Percentiles rank a stretch among this genome's conserved stretches.
Conservation (phyloP, 805 yeast genomes). For the Deakozyma indianensis region DNA sequence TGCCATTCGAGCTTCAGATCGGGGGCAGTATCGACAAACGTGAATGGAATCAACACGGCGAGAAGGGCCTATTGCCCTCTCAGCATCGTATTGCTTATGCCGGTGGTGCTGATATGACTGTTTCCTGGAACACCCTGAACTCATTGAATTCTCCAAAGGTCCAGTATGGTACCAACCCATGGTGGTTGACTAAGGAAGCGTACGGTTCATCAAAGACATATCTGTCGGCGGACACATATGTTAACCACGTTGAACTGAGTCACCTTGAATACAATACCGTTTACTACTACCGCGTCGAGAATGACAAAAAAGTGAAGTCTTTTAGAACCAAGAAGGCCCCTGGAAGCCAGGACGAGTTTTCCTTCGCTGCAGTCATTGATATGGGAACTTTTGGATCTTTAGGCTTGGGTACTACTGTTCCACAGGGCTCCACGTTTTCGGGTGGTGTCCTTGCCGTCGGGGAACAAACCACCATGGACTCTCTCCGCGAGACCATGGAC, state of each 20-base stretch:
- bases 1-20: background rate
- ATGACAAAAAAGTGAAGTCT: conserved; percentile 3
- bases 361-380: conserved; percentile 1
- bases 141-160: conserved; percentile 12
- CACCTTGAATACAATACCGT: conserved; percentile 16
- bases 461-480: conserved; percentile 9
- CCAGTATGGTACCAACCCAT: conserved; percentile 12
- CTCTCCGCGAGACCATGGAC: conserved; percentile 8
- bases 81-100: conserved; percentile 15
- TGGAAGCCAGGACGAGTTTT: background rate
- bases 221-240: conserved; percentile 13
- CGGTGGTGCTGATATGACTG: conserved; percentile 12
- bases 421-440: background rate
- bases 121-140: conserved; percentile 17
- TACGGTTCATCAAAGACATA: conserved; percentile 11
- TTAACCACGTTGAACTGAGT: conserved; percentile 15
- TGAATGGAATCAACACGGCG: background rate
- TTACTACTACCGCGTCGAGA: conserved; percentile 17
- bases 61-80: background rate
- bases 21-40: background rate
- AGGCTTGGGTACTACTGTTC: background rate
- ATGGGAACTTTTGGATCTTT: background rate
- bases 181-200: conserved; percentile 4
- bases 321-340: background rate
- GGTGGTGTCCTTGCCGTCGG: conserved; percentile 1